Conservation (phyloP, 306 rosid species). For the Gleditsia sinensis region DNA sequence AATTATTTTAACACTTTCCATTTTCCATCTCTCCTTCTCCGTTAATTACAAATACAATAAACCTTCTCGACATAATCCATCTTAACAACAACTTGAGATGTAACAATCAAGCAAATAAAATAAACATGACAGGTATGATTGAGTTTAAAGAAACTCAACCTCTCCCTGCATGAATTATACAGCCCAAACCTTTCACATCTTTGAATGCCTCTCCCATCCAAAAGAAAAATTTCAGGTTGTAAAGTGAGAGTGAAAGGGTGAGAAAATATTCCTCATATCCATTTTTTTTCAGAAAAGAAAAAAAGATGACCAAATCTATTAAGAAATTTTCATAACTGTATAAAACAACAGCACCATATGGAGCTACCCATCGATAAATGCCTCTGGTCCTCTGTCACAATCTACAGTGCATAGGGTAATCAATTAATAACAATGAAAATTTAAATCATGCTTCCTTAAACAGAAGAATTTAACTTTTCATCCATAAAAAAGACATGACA, state of each 20-base stretch:
- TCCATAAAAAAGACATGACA: constrained; percentile 16
- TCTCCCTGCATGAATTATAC: background rate
- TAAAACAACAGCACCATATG: background rate
- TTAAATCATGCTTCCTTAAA: background rate
- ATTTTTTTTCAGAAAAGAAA: background rate
- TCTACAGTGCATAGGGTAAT: background rate
- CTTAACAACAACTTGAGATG: background rate
- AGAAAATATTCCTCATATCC: background rate
- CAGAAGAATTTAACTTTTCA: background rate
- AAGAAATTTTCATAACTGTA: background rate
- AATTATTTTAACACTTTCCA: background rate
- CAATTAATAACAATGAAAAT: constrained; percentile 1
- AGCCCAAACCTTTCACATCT: constrained; percentile 6
- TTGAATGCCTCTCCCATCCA: background rate
- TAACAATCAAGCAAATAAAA: background rate
- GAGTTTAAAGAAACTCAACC: background rate
- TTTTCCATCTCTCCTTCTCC: background rate
- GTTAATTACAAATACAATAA: background rate
- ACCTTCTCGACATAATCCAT: background rate
- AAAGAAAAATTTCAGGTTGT: background rate
- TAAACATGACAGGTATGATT: background rate
- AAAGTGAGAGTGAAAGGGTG: background rate
- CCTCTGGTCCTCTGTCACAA: background rate
- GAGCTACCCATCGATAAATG: constrained; percentile 7
- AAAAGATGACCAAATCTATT: background rate